Evolutionary conservation across 164 flowering plant genomes (phyloP).

Genomic region (Pachysandra terminalis): DNA sequence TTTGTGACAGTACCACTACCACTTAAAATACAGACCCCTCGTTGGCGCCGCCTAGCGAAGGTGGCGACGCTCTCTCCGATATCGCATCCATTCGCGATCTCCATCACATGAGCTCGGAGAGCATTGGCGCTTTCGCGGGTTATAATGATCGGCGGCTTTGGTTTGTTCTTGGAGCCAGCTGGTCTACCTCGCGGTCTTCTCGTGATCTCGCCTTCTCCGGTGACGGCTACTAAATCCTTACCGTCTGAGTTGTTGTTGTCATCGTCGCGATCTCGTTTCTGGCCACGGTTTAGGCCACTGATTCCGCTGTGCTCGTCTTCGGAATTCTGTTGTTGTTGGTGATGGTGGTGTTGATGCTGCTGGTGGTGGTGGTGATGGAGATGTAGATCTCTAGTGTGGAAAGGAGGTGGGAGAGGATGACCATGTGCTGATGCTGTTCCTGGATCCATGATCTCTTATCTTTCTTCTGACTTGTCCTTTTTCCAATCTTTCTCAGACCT

Average conservation of each 20-base stretch:
- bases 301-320: conserved; percentile 56
- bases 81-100: conserved; percentile 74
- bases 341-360: conserved; percentile 41
- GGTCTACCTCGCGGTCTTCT: conserved; percentile 82
- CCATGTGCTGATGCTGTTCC: conserved; percentile 55
- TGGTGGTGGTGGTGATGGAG: conserved; percentile 51
- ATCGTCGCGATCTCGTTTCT: conserved; percentile 37
- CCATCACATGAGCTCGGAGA: conserved; percentile 84
- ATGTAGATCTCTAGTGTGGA: conserved; percentile 64
- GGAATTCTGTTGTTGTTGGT: conserved; percentile 46
- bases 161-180: conserved; percentile 88
- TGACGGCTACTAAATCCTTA: conserved; percentile 19
- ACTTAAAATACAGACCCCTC: conserved; percentile 77
- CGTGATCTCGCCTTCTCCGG: conserved; percentile 44
- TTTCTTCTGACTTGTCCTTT: not conserved
- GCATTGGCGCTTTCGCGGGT: conserved; percentile 90
- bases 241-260: conserved; percentile 18
- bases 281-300: conserved; percentile 25
- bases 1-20: conserved; percentile 80
- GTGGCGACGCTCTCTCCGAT: conserved; percentile 62
- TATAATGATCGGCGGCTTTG: conserved; percentile 88
- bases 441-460: conserved; percentile 60
- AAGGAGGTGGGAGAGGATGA: conserved; percentile 80
- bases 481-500: not conserved
- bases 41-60: conserved; percentile 65